A percentile compares a stretch with the other conserved stretches of the same genome.
These are phyloP conservation scores for Oemleria cerasiformis DNA, from an alignment of 306 rosid genomes.

Conservation along the genomic window DNA sequence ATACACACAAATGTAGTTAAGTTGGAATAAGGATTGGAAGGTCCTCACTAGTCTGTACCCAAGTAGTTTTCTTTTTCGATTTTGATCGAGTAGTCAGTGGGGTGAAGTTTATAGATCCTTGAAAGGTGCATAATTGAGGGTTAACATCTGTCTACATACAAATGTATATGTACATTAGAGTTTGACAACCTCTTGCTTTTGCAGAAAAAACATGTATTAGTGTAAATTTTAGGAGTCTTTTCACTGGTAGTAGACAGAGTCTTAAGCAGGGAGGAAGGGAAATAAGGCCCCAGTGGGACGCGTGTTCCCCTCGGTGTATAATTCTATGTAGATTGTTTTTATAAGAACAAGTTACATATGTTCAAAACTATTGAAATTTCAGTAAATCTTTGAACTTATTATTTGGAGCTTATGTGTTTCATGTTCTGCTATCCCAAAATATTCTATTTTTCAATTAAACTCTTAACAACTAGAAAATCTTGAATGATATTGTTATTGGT, in stretches of 20 bases:
- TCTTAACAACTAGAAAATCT: no score
- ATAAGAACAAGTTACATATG: no score
- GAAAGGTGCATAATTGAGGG: neutral
- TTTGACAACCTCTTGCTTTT: neutral
- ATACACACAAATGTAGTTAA: neutral
- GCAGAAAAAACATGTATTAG: neutral
- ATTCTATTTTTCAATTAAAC: no score
- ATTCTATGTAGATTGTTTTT: no score
- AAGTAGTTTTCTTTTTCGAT: neutral
- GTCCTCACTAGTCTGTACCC: no score
- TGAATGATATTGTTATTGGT: neutral
- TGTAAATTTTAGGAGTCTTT: neutral
- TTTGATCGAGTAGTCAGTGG: neutral
- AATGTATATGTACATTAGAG: neutral
- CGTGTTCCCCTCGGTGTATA: no score
- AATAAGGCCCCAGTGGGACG: no score
- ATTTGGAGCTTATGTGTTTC: no score
- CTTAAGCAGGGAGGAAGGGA: neutral
- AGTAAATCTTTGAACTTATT: no score
- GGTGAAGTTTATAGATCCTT: neutral
- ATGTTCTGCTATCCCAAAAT: no score
- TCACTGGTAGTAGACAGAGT: neutral
- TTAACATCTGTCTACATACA: neutral
- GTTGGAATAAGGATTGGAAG: no score
- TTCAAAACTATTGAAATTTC: no score